Evolutionary conservation across 129 eudicot genomes (phyloP).

Genomic region (Flaveria robusta): DNA sequence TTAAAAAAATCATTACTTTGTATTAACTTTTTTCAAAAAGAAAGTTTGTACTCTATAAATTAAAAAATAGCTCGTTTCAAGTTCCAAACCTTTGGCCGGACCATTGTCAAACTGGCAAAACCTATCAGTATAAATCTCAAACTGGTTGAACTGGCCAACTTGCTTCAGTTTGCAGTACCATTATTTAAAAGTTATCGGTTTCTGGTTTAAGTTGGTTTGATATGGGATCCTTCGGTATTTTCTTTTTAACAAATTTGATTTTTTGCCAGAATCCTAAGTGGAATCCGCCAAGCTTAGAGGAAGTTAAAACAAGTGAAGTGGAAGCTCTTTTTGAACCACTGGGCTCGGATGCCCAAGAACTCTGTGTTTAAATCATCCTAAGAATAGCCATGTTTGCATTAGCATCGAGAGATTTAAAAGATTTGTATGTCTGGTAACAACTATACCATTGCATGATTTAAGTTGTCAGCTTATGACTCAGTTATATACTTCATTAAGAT

Average conservation of each 20-base stretch:
- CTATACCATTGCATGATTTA: background rate
- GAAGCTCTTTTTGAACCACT: slow-evolving; percentile 69
- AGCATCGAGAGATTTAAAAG: slow-evolving; percentile 7
- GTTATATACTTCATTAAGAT: background rate
- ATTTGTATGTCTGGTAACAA: background rate
- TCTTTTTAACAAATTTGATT: background rate
- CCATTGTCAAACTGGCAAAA: background rate
- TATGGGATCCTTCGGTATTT: background rate
- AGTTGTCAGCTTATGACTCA: background rate
- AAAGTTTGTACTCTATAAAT: too few species aligned
- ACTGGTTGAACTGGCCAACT: background rate
- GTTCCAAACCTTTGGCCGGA: background rate
- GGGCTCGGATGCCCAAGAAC: slow-evolving; percentile 49
- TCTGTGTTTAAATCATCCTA: slow-evolving; percentile 45
- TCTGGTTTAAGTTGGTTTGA: background rate
- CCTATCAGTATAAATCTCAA: background rate
- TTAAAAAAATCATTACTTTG: background rate
- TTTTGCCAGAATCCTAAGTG: slow-evolving; percentile 81
- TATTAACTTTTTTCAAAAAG: background rate
- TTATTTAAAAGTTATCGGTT: background rate
- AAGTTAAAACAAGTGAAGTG: slow-evolving; percentile 68
- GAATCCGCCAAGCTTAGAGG: slow-evolving; percentile 85
- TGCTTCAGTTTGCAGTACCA: background rate
- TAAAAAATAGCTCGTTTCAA: background rate
- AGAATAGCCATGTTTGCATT: background rate